A percentile compares a stretch with the other conserved stretches of the same genome.
These are phyloP conservation scores for Rhodotorula paludigena DNA, from an alignment of 768 basidiomycete genomes.

Conservation along the genomic window DNA sequence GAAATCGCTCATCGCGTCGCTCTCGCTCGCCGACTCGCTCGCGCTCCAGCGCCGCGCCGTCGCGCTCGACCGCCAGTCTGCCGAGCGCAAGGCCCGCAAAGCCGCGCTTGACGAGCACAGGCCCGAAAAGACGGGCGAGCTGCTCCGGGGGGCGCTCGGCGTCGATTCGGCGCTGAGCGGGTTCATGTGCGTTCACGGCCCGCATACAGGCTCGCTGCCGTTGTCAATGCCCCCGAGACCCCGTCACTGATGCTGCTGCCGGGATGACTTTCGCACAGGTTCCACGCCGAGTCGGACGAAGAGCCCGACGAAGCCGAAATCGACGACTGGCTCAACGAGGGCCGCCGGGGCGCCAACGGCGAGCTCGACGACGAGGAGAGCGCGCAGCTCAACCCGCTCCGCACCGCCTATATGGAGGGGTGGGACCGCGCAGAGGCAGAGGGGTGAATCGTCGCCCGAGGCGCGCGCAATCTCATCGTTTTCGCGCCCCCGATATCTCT, in stretches of 20 bases:
- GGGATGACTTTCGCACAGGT: too few relatives aligned
- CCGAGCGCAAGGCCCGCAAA: background rate
- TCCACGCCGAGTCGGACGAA: slow-evolving; percentile 10
- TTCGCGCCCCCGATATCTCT: too few relatives aligned
- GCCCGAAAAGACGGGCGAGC: slow-evolving; percentile 9
- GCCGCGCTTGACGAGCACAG: slow-evolving; percentile 10
- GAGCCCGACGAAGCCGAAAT: slow-evolving; percentile 11
- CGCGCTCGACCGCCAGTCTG: slow-evolving; percentile 5
- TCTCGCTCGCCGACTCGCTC: slow-evolving; percentile 33
- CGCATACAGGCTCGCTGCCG: too few relatives aligned
- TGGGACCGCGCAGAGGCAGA: slow-evolving; percentile 1
- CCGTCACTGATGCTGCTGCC: too few relatives aligned
- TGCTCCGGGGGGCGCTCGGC: slow-evolving; percentile 19
- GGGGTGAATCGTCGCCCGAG: too few relatives aligned
- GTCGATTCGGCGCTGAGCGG: slow-evolving; percentile 10
- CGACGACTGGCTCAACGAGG: slow-evolving; percentile 19
- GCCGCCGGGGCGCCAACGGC: slow-evolving; percentile 8
- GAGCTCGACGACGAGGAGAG: slow-evolving; percentile 31
- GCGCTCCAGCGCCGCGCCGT: slow-evolving; percentile 24
- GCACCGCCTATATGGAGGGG: slow-evolving; percentile 25
- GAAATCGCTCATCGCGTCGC: background rate
- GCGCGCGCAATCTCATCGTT: too few relatives aligned
- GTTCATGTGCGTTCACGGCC: slow-evolving; percentile 29
- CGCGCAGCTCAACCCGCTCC: slow-evolving; percentile 29
- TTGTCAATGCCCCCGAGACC: too few relatives aligned